Evolutionary conservation across 2,329 filamentous ascomycete genomes (phyloP), one percentile per base, ranked within the genome.

Genomic region (Fusarium keratoplasticum): DNA sequence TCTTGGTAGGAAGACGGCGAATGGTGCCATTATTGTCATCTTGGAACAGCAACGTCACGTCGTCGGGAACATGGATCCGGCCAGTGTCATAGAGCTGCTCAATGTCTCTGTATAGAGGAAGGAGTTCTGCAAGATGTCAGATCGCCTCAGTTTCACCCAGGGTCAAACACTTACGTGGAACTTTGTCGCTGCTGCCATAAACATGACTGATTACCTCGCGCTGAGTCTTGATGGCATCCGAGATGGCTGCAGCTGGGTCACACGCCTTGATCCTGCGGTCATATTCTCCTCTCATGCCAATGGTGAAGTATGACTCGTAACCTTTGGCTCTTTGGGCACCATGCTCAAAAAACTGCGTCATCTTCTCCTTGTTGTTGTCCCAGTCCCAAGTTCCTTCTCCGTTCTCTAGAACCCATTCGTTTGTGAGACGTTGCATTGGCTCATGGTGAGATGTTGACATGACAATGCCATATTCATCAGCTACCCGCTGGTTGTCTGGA

Each of bases 21-120:
- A 91, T 87, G 47, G 89, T 89, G 1, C 90, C 90, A 79, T 86
- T 90, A 71, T 91, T 92, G 71, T 92, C 90, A 65, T 92, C 90
- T 0, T 89, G 85, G 80, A 90, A 92, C 0, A 92, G 81, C 3
- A 92, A 81, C 0, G 89, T 92, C 8, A 92, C 86, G 71, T 91
- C 87, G 2, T 92, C 89, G 0, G 90, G 89, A 0, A 91, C 87
- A 2, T 84, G 80, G 71, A 92, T 84, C 1, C 72, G 36, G 0
- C 90, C 90, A 1, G 86, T 85, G 58, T 92, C 89, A 40, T 90
- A 92, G 70, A 92, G 90, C 13, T 86, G 87, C 73, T 90, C 88
- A 0, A 93, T 89, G 68, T 93, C 91, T 66, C 92, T 92, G 77
- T 92, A 93, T 35, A 93, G 79, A 13, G 90, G 90, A 84, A 90